phyloP scores from a whole-genome alignment of 1,139 yeast species.

The Yamadazyma epiphylla region DNA sequence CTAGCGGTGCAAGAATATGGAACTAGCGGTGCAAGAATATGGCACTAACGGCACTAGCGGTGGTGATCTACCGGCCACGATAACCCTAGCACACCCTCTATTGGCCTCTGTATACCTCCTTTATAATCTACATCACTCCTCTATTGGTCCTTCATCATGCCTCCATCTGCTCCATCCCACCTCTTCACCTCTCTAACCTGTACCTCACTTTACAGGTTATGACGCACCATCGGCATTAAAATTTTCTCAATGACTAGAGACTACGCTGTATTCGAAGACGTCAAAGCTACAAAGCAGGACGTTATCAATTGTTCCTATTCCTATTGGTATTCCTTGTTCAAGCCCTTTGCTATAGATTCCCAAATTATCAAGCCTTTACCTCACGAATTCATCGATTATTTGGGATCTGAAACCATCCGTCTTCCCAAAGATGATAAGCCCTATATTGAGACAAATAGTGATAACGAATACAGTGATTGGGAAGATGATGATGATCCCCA shows the following conservation, averaged over 20 bases:
- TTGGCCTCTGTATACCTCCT: too few species aligned
- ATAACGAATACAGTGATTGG: conserved; percentile 73
- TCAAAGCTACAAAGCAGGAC: conserved; percentile 45
- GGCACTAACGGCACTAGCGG: too few species aligned
- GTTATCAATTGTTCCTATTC: conserved; percentile 69
- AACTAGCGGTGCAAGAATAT: too few species aligned
- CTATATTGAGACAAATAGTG: conserved; percentile 38
- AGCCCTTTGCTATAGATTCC: conserved; percentile 47
- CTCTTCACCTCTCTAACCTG: too few species aligned
- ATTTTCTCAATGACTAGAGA: conserved; percentile 12
- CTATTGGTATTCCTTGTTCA: conserved; percentile 63
- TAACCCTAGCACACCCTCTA: too few species aligned
- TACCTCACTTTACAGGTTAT: too few species aligned
- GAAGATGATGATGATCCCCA: conserved; percentile 38
- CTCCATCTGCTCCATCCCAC: too few species aligned
- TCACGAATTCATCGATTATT: conserved; percentile 59
- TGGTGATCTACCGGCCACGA: too few species aligned
- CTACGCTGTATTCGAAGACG: conserved; percentile 23
- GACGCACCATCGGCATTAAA: too few species aligned
- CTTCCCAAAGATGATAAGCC: conserved; percentile 44
- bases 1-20: too few species aligned
- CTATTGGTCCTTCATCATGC: too few species aligned
- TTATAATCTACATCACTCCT: too few species aligned
- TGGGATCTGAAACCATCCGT: conserved; percentile 72
- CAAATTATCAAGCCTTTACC: conserved; percentile 66